Evolutionary conservation across 2,329 filamentous ascomycete species (phyloP), one percentile per base, ranked within the genome.

Genomic region (Trichoderma semiorbis): DNA sequence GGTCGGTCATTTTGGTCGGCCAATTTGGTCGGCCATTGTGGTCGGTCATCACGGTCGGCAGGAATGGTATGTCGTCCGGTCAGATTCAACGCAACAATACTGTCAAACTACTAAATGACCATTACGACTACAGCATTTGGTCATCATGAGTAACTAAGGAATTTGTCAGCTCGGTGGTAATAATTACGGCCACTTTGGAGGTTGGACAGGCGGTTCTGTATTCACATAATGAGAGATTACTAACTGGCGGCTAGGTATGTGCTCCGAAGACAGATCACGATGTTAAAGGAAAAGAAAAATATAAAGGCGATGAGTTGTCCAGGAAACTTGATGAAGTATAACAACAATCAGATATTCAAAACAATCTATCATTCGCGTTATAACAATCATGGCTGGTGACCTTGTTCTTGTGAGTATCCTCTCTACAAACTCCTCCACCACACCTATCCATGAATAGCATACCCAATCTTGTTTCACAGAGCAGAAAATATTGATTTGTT

Each of bases 351-450:
- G 39, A 21, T n/a, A 26, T 14, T 30, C 26, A 21, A 10, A n/a
- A 50, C 3, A 18, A 12, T 26, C 39, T 16, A 26, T 5, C 39
- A 12, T 11, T 47, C n/a, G 5, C 36, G 2, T 28, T 24, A 21
- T 18, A 30, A 14, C 18, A 64, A 64, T n/a, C 55, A 70, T 70
- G 67, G 36, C 67, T 34, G 39, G 39, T 26, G 67, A 70, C 21
- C 58, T 63, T 61, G 67, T 70, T 28, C 67, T 70, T 34, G 67
- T 70, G 28, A 64, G 67, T 70, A 47, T 50, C 18, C 2, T 39
- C 10, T 57, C 16, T 55, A 6, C 16, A 39, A 16, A 53, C 21
- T 8, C 7, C 26, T 18, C 2, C 3, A 10, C 12, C n/a, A n/a
- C 28, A 18, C 4, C 8, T 34, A 57, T 14, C 7, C 12, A 18